Percentiles rank a stretch among this genome's conserved stretches.
These are phyloP conservation scores for Ceratocystis diversiconidia DNA, from an alignment of 2,329 filamentous ascomycete genomes.

Conservation along the genomic window DNA sequence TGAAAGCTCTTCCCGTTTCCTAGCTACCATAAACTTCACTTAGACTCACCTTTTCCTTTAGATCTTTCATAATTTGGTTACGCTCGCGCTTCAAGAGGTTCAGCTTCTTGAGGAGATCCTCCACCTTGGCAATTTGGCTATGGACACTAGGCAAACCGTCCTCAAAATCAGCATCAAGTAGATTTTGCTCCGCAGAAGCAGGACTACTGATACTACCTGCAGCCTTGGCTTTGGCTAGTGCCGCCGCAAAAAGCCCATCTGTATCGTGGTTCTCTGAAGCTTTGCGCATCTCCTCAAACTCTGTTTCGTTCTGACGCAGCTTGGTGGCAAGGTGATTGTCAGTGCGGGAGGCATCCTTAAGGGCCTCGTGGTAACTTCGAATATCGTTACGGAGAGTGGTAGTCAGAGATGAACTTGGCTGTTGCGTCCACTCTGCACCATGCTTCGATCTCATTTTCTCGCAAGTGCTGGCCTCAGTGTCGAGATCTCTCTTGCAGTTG, in stretches of 20 bases:
- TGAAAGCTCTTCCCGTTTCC: not conserved
- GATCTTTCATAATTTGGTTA: constrained; percentile 81
- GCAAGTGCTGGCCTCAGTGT: constrained; percentile 94
- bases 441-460: constrained; percentile 99
- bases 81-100: constrained; percentile 86
- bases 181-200: constrained; percentile 54
- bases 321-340: constrained; percentile 74
- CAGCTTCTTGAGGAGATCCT: constrained; percentile 80
- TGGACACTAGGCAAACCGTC: constrained; percentile 67
- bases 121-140: constrained; percentile 78
- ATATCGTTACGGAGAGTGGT: constrained; percentile 78
- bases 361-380: constrained; percentile 70
- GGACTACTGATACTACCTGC: constrained; percentile 48
- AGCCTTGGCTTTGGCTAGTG: constrained; percentile 62
- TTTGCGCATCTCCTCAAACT: constrained; percentile 89
- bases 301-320: constrained; percentile 67
- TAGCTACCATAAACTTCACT: not conserved
- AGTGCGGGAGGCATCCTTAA: constrained; percentile 78
- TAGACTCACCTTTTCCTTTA: constrained; percentile 78
- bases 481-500: constrained; percentile 70
- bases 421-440: constrained; percentile 88
- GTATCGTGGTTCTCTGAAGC: constrained; percentile 78
- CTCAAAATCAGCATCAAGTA: constrained; percentile 84
- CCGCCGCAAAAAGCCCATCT: constrained; percentile 76
- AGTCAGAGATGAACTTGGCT: constrained; percentile 81